A percentile compares a stretch with the other conserved stretches of the same genome.
Evolutionary conservation across 177 flowering plant species (phyloP).

Genomic region (Vitis hybrid): DNA sequence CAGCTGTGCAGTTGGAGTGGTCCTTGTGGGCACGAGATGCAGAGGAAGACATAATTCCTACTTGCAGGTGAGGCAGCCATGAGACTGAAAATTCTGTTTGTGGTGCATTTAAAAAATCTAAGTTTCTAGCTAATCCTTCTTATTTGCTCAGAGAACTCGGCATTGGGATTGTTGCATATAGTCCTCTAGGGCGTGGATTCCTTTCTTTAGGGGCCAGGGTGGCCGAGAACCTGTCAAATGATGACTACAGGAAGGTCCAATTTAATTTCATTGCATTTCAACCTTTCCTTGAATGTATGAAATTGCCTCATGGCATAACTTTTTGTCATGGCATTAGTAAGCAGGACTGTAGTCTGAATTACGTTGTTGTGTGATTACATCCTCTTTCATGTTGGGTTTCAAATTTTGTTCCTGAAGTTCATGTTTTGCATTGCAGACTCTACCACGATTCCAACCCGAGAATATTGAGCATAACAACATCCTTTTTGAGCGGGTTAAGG

Average conservation of each 20-base stretch:
- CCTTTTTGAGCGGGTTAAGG: constrained; percentile 24
- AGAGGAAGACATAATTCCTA: constrained; percentile 46
- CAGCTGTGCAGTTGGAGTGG: constrained; percentile 51
- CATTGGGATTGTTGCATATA: constrained; percentile 45
- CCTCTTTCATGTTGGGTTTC: neutral
- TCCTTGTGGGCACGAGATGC: constrained; percentile 46
- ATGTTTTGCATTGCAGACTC: neutral
- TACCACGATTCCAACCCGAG: constrained; percentile 36
- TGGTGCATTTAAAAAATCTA: neutral
- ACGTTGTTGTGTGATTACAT: neutral
- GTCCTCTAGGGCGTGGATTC: constrained; percentile 44
- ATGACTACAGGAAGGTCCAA: constrained; percentile 46
- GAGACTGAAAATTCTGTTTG: neutral
- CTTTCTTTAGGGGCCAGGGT: constrained; percentile 41
- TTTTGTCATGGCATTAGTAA: neutral
- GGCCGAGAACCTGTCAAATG: constrained; percentile 27
- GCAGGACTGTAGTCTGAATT: neutral
- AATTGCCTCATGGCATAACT: neutral
- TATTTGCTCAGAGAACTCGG: constrained; percentile 38
- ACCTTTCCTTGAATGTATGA: neutral
- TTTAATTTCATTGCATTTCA: neutral
- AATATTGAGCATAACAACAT: constrained; percentile 29
- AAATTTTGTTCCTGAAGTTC: neutral
- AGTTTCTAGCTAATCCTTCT: neutral
- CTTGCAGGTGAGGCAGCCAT: constrained; percentile 32